Percentiles rank a stretch among this genome's conserved stretches.
Evolutionary conservation across 495 filamentous ascomycete genomes (phyloP).

Genomic region (Penicillium egyptiacum): DNA sequence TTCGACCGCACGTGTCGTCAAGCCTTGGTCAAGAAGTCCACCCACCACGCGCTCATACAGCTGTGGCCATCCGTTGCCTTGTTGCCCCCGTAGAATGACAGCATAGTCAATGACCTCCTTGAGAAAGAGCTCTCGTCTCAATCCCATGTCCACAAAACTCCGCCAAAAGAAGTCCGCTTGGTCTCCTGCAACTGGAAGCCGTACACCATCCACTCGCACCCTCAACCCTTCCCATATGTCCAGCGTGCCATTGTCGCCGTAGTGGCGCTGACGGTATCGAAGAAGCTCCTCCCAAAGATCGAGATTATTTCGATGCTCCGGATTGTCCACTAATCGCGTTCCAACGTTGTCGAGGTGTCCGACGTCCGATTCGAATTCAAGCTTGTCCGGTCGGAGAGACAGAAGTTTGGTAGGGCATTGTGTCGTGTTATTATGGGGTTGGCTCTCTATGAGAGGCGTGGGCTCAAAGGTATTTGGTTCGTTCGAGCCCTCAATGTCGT

Average conservation of each 20-base stretch:
- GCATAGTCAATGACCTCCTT: conserved; percentile 56
- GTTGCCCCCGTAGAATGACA: conserved; percentile 45
- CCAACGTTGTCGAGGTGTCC: conserved; percentile 37
- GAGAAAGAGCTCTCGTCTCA: conserved; percentile 49
- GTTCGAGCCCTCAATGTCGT: conserved; percentile 28
- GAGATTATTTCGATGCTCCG: conserved; percentile 50
- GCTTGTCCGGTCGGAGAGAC: conserved; percentile 31
- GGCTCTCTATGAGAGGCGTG: neutral
- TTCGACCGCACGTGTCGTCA: conserved; percentile 39
- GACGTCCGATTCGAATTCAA: conserved; percentile 56
- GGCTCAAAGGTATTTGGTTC: conserved; percentile 1
- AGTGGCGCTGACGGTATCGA: conserved; percentile 56
- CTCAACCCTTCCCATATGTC: conserved; percentile 65
- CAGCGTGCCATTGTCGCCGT: conserved; percentile 58
- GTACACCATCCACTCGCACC: conserved; percentile 37
- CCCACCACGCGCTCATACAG: conserved; percentile 54
- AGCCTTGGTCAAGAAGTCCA: conserved; percentile 41
- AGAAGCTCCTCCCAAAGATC: conserved; percentile 66
- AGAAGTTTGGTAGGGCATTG: conserved; percentile 14
- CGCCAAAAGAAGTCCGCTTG: conserved; percentile 58
- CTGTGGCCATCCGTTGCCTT: conserved; percentile 43
- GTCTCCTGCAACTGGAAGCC: conserved; percentile 48
- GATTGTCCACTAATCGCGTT: conserved; percentile 55
- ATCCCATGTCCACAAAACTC: conserved; percentile 51
- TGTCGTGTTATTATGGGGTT: neutral